A percentile compares a stretch with the other conserved stretches of the same genome.
These are phyloP conservation scores for Tetratostichococcus sp. DNA, from an alignment of 139 green algal genomes.

Conservation along the genomic window DNA sequence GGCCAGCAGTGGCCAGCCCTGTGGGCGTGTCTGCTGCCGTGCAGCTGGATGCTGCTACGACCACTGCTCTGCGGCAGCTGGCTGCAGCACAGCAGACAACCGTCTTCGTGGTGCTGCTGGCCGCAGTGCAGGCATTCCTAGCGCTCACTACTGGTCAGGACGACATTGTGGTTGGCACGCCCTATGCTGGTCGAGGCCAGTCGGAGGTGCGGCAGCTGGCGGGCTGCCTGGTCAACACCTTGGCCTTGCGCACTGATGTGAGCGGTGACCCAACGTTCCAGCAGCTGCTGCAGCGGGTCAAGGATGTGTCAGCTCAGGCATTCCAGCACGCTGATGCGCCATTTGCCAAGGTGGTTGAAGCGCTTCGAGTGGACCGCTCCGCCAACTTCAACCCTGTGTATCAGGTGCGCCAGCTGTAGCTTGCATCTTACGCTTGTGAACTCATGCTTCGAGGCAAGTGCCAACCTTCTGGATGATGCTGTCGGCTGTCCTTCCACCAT, in stretches of 20 bases:
- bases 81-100: neutral
- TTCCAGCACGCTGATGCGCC: neutral
- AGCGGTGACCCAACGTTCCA: neutral
- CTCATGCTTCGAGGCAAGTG: too few relatives aligned
- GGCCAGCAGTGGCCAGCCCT: too few relatives aligned
- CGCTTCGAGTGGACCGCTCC: neutral
- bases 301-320: neutral
- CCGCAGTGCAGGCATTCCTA: neutral
- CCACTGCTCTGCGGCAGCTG: neutral
- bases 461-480: too few relatives aligned
- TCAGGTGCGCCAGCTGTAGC: constrained; percentile 2
- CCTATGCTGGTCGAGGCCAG: neutral
- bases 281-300: neutral
- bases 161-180: constrained; percentile 1
- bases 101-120: neutral
- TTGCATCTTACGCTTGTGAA: too few relatives aligned
- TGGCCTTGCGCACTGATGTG: constrained; percentile 1
- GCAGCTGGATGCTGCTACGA: too few relatives aligned
- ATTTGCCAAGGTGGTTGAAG: constrained; percentile 9
- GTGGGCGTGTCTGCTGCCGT: too few relatives aligned
- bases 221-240: constrained; percentile 12
- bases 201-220: neutral
- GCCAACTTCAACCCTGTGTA: constrained; percentile 5
- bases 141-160: neutral
- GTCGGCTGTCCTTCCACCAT: too few relatives aligned